Evolutionary conservation across 768 basidiomycete genomes (phyloP).

Genomic region (Clavulina sp.): DNA sequence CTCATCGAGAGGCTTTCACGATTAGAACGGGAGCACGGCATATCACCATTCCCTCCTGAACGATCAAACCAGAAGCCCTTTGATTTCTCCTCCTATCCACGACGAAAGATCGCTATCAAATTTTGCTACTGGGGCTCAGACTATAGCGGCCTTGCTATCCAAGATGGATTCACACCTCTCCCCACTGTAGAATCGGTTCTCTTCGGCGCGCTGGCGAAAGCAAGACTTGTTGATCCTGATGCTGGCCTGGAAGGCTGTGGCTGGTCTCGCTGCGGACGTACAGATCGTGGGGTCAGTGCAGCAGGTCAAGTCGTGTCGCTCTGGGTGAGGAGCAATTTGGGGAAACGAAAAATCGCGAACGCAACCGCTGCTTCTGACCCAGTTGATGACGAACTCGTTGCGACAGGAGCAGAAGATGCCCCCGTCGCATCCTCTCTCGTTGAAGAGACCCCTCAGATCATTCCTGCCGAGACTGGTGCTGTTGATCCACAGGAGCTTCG

Average conservation of each 20-base stretch:
- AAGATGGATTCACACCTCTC: conserved; percentile 47
- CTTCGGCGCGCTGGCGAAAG: conserved; percentile 59
- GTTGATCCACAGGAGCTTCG: conserved; percentile 34
- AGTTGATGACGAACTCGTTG: background rate
- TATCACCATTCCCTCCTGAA: conserved; percentile 13
- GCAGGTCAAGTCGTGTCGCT: conserved; percentile 86
- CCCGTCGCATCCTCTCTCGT: background rate
- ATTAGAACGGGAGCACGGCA: conserved; percentile 25
- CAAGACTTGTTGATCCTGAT: conserved; percentile 56
- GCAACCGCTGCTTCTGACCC: background rate
- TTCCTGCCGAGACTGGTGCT: background rate
- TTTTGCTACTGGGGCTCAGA: conserved; percentile 88
- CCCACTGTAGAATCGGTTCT: conserved; percentile 86
- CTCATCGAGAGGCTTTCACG: conserved; percentile 46
- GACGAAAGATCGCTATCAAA: conserved; percentile 82
- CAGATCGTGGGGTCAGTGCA: conserved; percentile 88
- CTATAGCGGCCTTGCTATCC: conserved; percentile 80
- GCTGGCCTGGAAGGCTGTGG: conserved; percentile 70
- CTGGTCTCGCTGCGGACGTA: conserved; percentile 84
- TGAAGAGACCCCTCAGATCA: background rate
- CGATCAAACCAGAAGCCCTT: conserved; percentile 26
- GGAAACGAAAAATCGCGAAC: conserved; percentile 8
- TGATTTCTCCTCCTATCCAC: conserved; percentile 47
- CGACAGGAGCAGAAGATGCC: background rate
- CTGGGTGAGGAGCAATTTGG: conserved; percentile 64